Percentiles rank a stretch among this genome's conserved stretches.
Conservation (phyloP, 2,329 filamentous ascomycete species). For the Botryosphaeria dothidea region DNA sequence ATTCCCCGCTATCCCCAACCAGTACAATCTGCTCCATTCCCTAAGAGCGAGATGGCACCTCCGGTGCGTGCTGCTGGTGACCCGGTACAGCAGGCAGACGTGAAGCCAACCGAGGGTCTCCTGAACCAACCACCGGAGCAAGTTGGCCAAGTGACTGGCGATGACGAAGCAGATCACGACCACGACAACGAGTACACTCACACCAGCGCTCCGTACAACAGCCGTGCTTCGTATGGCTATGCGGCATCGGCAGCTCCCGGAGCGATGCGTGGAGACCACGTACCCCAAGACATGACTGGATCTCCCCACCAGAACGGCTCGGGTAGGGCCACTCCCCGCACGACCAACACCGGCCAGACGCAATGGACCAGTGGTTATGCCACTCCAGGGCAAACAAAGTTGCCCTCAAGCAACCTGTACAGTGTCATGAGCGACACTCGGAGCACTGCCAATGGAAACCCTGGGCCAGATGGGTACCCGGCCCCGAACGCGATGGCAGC, state of each 20-base stretch:
- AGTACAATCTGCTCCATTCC: constrained; percentile 60
- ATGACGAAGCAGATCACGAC: constrained; percentile 73
- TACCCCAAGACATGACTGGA: constrained; percentile 77
- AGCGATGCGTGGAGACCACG: constrained; percentile 68
- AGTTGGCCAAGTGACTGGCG: constrained; percentile 55
- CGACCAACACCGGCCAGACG: constrained; percentile 67
- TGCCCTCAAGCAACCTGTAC: constrained; percentile 79
- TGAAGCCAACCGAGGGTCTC: constrained; percentile 66
- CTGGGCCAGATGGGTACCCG: constrained; percentile 69
- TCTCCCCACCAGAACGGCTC: constrained; percentile 82
- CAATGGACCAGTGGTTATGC: constrained; percentile 76
- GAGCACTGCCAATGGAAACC: constrained; percentile 63
- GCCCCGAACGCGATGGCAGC: constrained; percentile 62
- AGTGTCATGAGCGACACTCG: constrained; percentile 85
- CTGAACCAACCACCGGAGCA: constrained; percentile 49
- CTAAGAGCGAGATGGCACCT: constrained; percentile 63
- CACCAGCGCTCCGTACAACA: constrained; percentile 68
- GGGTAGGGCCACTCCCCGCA: constrained; percentile 83
- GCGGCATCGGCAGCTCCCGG: constrained; percentile 65
- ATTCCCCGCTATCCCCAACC: constrained; percentile 66
- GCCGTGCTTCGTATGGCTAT: constrained; percentile 76
- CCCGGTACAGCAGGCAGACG: constrained; percentile 62
- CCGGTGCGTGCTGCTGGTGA: constrained; percentile 66
- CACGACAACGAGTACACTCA: constrained; percentile 86
- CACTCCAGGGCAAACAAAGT: constrained; percentile 71